phyloP scores from a whole-genome alignment of 306 rosid species.

The Prunus persica region DNA sequence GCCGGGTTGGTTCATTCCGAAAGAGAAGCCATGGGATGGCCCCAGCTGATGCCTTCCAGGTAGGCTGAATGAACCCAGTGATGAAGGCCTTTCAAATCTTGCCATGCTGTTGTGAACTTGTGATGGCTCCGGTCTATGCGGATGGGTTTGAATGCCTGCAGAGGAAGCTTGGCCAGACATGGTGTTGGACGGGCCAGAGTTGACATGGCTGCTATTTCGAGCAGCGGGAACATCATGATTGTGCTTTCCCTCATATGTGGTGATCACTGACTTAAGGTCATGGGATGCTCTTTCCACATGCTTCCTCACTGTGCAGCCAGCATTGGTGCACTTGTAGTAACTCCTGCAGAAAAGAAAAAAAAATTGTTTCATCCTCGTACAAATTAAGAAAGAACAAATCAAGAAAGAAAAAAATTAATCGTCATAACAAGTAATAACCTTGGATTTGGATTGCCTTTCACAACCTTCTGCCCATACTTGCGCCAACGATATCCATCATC shows the following conservation, averaged over 20 bases:
- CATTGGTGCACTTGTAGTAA: conserved; percentile 90
- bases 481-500: conserved; percentile 99
- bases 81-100: conserved; percentile 63
- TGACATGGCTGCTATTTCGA: conserved; percentile 77
- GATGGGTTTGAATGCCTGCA: conserved; percentile 38
- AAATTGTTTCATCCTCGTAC: not conserved
- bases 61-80: conserved; percentile 51
- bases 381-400: not conserved
- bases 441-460: conserved; percentile 97
- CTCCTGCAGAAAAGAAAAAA: conserved; percentile 56
- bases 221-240: conserved; percentile 92
- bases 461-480: conserved; percentile 95
- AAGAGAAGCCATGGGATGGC: conserved; percentile 55
- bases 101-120: conserved; percentile 54
- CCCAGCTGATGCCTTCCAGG: conserved; percentile 71
- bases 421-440: conserved; percentile 44
- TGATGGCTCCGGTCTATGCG: conserved; percentile 62
- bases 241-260: conserved; percentile 96
- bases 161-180: conserved; percentile 42
- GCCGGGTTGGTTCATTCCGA: conserved; percentile 67
- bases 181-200: conserved; percentile 45
- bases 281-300: conserved; percentile 96
- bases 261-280: conserved; percentile 88
- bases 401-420: not conserved
- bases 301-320: conserved; percentile 94